Evolutionary conservation across 495 filamentous ascomycete genomes (phyloP).

Genomic region (Cryomyces minteri): DNA sequence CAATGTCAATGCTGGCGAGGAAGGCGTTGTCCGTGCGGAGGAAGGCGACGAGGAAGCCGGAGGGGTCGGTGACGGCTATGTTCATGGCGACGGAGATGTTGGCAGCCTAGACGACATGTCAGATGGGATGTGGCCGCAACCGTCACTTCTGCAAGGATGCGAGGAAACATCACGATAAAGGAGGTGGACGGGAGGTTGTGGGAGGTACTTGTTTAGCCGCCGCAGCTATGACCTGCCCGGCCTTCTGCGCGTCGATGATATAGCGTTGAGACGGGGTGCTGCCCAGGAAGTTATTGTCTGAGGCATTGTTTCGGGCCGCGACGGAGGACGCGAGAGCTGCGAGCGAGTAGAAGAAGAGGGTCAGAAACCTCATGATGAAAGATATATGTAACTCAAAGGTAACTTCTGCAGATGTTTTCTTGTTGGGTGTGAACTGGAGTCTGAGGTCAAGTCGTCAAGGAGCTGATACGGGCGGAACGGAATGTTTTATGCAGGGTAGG

Average conservation of each 20-base stretch:
- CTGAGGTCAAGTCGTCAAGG: too few relatives aligned
- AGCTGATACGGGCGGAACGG: too few relatives aligned
- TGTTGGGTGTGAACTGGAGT: too few relatives aligned
- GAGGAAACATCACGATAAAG: background rate
- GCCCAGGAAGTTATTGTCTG: conserved; percentile 4
- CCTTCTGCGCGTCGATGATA: conserved; percentile 2
- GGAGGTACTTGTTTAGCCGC: background rate
- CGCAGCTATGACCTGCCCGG: conserved; percentile 1
- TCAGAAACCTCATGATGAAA: too few relatives aligned
- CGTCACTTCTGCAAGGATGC: background rate
- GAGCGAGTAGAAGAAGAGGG: background rate
- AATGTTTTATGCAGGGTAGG: too few relatives aligned
- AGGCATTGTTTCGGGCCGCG: conserved; percentile 1
- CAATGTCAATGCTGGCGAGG: conserved; percentile 7
- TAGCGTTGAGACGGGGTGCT: conserved; percentile 4
- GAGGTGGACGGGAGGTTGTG: background rate
- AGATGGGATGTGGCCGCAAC: too few relatives aligned
- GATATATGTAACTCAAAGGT: too few relatives aligned
- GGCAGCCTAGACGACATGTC: background rate
- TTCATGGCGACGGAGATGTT: conserved; percentile 1
- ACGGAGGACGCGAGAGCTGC: background rate
- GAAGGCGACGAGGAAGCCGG: conserved; percentile 8
- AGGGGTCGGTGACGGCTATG: conserved; percentile 9
- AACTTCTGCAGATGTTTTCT: too few relatives aligned
- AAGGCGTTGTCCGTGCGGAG: conserved; percentile 8